Conservation (phyloP, 352 stramenopile genomes). For the Globisporangium parvum region DNA sequence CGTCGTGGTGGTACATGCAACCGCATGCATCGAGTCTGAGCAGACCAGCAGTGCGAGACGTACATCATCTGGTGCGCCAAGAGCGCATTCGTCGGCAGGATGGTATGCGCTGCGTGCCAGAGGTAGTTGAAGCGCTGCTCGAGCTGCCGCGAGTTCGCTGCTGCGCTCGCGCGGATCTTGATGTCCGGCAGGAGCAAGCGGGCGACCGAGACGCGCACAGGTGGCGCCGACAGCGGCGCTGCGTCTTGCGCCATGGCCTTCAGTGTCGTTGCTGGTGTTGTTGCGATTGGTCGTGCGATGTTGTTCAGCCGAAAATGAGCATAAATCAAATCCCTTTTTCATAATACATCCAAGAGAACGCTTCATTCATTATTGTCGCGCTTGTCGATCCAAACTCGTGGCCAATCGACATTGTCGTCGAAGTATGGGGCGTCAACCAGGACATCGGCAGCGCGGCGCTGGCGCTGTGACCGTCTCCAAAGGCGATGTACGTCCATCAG, state of each 20-base stretch:
- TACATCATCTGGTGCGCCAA: constrained; percentile 57
- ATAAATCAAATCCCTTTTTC: too few species aligned
- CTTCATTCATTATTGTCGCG: not conserved
- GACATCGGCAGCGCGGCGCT: constrained; percentile 84
- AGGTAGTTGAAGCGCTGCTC: constrained; percentile 67
- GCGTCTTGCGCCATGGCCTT: not conserved
- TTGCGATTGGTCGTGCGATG: not conserved
- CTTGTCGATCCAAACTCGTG: not conserved
- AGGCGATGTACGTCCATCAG: constrained; percentile 43
- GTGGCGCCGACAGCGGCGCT: not conserved
- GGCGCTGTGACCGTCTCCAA: constrained; percentile 82
- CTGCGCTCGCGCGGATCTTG: constrained; percentile 8
- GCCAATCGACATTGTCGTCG: not conserved
- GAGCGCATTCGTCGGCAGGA: constrained; percentile 28
- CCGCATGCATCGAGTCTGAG: not conserved
- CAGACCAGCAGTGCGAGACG: not conserved
- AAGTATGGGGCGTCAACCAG: constrained; percentile 20
- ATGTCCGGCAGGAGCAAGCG: constrained; percentile 9
- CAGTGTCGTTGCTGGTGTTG: not conserved
- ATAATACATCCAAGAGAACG: too few species aligned
- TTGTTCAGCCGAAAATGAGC: not conserved
- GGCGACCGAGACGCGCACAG: not conserved
- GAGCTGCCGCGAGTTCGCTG: constrained; percentile 41
- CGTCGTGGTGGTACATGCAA: not conserved
- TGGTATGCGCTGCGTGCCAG: constrained; percentile 46